These are phyloP conservation scores for Neurospora sublineolata DNA, from an alignment of 495 filamentous ascomycete species.

Conservation along the genomic window DNA sequence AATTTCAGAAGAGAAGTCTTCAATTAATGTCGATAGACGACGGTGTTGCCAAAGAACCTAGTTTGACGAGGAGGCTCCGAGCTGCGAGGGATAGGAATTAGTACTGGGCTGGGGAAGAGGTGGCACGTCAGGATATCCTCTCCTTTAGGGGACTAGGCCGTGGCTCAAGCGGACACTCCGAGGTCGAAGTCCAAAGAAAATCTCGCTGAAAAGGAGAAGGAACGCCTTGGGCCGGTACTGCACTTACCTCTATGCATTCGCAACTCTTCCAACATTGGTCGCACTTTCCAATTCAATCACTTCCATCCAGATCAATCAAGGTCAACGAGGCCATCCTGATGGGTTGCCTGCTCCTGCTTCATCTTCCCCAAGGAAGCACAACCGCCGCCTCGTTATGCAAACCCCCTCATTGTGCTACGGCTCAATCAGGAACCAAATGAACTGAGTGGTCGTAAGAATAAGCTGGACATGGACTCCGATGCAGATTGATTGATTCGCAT, in stretches of 20 bases:
- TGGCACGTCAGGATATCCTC: neutral
- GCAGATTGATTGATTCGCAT: neutral
- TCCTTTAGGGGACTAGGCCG: neutral
- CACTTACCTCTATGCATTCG: neutral
- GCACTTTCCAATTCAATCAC: neutral
- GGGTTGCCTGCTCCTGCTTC: neutral
- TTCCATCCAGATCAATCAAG: neutral
- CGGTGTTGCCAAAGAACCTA: neutral
- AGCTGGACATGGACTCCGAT: neutral
- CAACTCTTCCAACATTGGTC: neutral
- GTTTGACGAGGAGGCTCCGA: neutral
- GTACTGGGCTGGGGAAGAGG: neutral
- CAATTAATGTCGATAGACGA: neutral
- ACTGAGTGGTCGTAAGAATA: neutral
- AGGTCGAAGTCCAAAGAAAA: neutral
- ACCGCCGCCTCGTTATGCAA: neutral
- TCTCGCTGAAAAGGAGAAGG: neutral
- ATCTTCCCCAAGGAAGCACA: neutral
- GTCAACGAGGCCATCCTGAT: neutral
- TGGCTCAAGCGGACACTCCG: neutral
- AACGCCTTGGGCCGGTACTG: neutral
- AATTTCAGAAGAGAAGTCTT: neutral
- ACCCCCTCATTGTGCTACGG: neutral
- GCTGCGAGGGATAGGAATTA: neutral
- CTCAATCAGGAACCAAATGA: neutral